Evolutionary conservation across 345 rosid genomes (phyloP).

Genomic region (Draba incana): DNA sequence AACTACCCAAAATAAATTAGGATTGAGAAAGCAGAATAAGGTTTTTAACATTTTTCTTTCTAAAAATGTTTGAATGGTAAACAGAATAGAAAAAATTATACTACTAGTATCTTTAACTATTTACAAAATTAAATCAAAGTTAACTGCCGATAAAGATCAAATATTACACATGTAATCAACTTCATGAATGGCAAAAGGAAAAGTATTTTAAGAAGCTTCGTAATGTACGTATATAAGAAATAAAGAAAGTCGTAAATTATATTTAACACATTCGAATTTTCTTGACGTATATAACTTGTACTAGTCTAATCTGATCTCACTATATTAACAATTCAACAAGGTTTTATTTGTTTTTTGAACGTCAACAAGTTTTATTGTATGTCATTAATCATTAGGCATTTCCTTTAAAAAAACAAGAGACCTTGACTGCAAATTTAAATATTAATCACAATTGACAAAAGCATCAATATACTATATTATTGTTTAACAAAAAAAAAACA

Average conservation of each 20-base stretch:
- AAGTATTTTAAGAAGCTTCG: neutral
- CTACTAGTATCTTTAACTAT: neutral
- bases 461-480: neutral
- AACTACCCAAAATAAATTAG: slow-evolving; percentile 8
- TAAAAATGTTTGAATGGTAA: too few species aligned
- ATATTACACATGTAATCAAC: neutral
- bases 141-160: neutral
- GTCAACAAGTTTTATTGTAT: neutral
- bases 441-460: neutral
- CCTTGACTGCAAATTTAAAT: slow-evolving; percentile 14
- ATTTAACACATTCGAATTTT: slow-evolving; percentile 18
- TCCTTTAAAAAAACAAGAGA: neutral
- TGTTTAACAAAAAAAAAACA: too few species aligned
- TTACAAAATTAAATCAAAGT: too few species aligned
- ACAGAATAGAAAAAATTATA: neutral
- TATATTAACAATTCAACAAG: slow-evolving; percentile 7
- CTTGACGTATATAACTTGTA: slow-evolving; percentile 19
- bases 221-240: neutral
- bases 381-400: slow-evolving; percentile 10
- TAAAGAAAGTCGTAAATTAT: slow-evolving; percentile 25
- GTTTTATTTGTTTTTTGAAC: neutral
- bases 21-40: neutral
- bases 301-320: slow-evolving; percentile 30
- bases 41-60: too few species aligned
- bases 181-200: neutral